Evolutionary conservation across 768 basidiomycete species (phyloP).

Genomic region (Boletus subcaerulescens): DNA sequence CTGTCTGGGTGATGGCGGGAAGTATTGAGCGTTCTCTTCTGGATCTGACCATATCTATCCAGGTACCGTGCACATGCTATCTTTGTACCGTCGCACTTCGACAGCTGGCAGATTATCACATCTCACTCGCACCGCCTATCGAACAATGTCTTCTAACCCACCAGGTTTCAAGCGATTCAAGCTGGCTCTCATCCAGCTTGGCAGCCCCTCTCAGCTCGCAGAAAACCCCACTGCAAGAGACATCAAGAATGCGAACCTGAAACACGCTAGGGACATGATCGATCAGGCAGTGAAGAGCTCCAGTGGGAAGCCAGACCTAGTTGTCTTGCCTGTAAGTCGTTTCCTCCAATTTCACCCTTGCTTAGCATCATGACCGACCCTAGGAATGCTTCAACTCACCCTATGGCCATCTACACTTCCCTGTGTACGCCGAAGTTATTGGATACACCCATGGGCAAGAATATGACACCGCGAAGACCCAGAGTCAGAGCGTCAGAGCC

Average conservation of each 20-base stretch:
- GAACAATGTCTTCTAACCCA: slow-evolving; percentile 31
- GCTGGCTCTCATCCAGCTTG: slow-evolving; percentile 88
- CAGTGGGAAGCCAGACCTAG: slow-evolving; percentile 61
- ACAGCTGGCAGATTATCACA: background rate
- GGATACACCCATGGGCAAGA: slow-evolving; percentile 53
- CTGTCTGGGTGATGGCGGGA: too few relatives aligned
- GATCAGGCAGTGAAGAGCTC: slow-evolving; percentile 55
- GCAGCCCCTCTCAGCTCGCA: slow-evolving; percentile 50
- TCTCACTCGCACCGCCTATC: background rate
- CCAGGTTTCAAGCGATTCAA: slow-evolving; percentile 66
- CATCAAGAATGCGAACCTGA: slow-evolving; percentile 71
- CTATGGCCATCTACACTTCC: slow-evolving; percentile 78
- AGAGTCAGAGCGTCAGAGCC: slow-evolving; percentile 78
- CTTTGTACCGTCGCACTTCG: slow-evolving; percentile 11
- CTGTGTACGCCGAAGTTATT: slow-evolving; percentile 79
- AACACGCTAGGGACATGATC: slow-evolving; percentile 79
- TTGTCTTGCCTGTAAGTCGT: slow-evolving; percentile 75
- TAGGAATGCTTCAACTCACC: slow-evolving; percentile 91
- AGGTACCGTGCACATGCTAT: slow-evolving; percentile 10
- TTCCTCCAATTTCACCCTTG: background rate
- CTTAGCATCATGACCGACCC: background rate
- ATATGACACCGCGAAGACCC: slow-evolving; percentile 53
- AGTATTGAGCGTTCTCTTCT: too few relatives aligned
- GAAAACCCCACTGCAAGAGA: slow-evolving; percentile 29
- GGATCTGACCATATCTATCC: background rate